A percentile compares a stretch with the other conserved stretches of the same genome.
Evolutionary conservation across 2,329 filamentous ascomycete species (phyloP).

Genomic region (Rhynchosporium secalis): DNA sequence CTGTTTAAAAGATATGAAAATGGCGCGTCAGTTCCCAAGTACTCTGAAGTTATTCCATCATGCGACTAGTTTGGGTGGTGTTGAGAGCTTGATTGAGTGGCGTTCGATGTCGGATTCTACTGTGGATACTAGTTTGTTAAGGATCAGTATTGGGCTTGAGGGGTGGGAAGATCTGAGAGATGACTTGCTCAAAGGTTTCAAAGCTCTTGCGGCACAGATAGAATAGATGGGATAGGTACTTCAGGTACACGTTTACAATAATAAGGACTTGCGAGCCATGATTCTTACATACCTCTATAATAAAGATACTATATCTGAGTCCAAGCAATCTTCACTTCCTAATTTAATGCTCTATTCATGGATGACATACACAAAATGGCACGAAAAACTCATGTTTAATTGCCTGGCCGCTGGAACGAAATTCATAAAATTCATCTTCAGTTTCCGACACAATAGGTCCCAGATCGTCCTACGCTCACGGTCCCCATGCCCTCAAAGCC

Average conservation of each 20-base stretch:
- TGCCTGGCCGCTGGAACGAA: background rate
- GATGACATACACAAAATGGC: too few species aligned
- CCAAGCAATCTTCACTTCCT: too few species aligned
- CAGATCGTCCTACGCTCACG: background rate
- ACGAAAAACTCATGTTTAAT: background rate
- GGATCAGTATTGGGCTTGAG: slow-evolving; percentile 87
- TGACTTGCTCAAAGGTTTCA: slow-evolving; percentile 70
- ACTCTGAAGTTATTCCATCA: slow-evolving; percentile 86
- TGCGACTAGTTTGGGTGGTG: slow-evolving; percentile 88
- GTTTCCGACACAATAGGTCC: background rate
- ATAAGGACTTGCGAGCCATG: background rate
- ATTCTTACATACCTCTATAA: background rate
- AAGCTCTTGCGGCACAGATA: slow-evolving; percentile 33
- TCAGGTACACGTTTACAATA: background rate
- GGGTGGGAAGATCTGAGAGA: slow-evolving; percentile 77
- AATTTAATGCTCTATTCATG: too few species aligned
- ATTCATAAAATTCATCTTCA: background rate
- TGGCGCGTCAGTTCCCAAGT: slow-evolving; percentile 71
- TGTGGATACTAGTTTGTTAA: slow-evolving; percentile 71
- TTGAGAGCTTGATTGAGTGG: slow-evolving; percentile 98
- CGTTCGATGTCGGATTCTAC: slow-evolving; percentile 78
- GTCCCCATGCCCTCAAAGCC: slow-evolving; percentile 7
- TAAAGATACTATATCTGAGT: too few species aligned
- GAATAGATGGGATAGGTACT: background rate
- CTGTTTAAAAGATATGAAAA: slow-evolving; percentile 57